Evolutionary conservation across 2,329 filamentous ascomycete genomes (phyloP).

Genomic region (Pseudonectria buxi): DNA sequence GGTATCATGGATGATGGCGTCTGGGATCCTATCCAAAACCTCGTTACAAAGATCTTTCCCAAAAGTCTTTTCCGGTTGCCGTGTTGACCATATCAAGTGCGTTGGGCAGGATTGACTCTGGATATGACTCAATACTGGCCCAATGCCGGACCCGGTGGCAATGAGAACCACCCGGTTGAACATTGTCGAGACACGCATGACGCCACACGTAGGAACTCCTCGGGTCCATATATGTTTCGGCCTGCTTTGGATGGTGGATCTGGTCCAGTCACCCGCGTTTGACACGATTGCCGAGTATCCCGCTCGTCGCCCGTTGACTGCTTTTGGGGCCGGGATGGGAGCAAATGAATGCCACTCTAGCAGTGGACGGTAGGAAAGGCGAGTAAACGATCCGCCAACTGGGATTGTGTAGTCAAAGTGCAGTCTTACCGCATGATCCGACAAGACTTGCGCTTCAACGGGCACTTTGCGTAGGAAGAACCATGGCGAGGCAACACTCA

Average conservation of each 20-base stretch:
- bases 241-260: slow-evolving; percentile 52
- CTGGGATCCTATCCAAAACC: slow-evolving; percentile 50
- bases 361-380: slow-evolving; percentile 56
- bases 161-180: slow-evolving; percentile 63
- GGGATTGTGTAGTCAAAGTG: slow-evolving; percentile 60
- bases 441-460: slow-evolving; percentile 62
- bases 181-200: slow-evolving; percentile 59
- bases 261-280: slow-evolving; percentile 70
- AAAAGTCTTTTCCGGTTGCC: slow-evolving; percentile 55
- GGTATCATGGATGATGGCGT: slow-evolving; percentile 64
- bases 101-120: slow-evolving; percentile 41
- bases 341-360: slow-evolving; percentile 72
- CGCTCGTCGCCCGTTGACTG: slow-evolving; percentile 13
- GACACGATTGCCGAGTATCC: slow-evolving; percentile 65
- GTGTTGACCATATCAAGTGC: slow-evolving; percentile 64
- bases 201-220: slow-evolving; percentile 59
- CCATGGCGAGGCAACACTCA: slow-evolving; percentile 66
- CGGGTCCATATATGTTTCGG: slow-evolving; percentile 60
- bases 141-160: slow-evolving; percentile 67
- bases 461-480: slow-evolving; percentile 59
- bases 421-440: slow-evolving; percentile 65
- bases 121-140: slow-evolving; percentile 56
- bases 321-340: slow-evolving; percentile 55
- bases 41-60: slow-evolving; percentile 48
- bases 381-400: slow-evolving; percentile 39